phyloP scores from a whole-genome alignment of 2,329 filamentous ascomycete genomes.

The Arachnomyces sp. region DNA sequence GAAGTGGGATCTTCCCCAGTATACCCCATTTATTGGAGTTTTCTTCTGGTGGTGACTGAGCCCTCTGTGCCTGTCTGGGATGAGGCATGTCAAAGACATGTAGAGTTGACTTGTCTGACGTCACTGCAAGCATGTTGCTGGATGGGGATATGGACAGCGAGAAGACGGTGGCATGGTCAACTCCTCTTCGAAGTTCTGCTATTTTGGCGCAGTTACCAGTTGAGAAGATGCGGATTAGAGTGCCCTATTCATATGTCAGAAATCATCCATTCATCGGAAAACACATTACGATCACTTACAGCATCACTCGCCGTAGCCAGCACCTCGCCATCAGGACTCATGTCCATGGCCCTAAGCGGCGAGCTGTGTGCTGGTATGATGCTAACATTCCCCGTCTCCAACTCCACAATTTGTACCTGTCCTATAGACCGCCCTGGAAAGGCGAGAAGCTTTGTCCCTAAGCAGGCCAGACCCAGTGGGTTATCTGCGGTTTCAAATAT shows the following conservation, averaged over 20 bases:
- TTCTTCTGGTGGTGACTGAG: slow-evolving; percentile 31
- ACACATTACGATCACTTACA: slow-evolving; percentile 28
- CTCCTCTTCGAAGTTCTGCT: slow-evolving; percentile 76
- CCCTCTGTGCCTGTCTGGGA: slow-evolving; percentile 14
- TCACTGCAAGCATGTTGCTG: slow-evolving; percentile 73
- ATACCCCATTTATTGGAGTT: slow-evolving; percentile 71
- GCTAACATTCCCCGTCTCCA: slow-evolving; percentile 71
- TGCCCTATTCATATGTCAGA: slow-evolving; percentile 50
- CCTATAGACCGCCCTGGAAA: slow-evolving; percentile 83
- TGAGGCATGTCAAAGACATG: slow-evolving; percentile 81
- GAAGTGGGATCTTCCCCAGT: slow-evolving; percentile 69
- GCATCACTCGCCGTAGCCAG: slow-evolving; percentile 86
- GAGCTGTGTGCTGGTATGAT: slow-evolving; percentile 88
- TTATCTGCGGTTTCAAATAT: slow-evolving; percentile 85
- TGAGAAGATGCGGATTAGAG: slow-evolving; percentile 76
- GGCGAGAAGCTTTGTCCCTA: slow-evolving; percentile 64
- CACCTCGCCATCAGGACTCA: slow-evolving; percentile 71
- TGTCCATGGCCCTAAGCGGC: slow-evolving; percentile 64
- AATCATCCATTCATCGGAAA: slow-evolving; percentile 4
- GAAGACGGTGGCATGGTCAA: slow-evolving; percentile 80
- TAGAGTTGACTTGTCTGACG: slow-evolving; percentile 91
- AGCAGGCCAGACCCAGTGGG: slow-evolving; percentile 66
- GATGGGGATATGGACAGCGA: slow-evolving; percentile 81
- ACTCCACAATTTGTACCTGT: slow-evolving; percentile 79
- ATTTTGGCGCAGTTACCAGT: slow-evolving; percentile 72